These are phyloP conservation scores for Aquilaria malaccensis DNA, from an alignment of 345 rosid genomes.

Conservation along the genomic window DNA sequence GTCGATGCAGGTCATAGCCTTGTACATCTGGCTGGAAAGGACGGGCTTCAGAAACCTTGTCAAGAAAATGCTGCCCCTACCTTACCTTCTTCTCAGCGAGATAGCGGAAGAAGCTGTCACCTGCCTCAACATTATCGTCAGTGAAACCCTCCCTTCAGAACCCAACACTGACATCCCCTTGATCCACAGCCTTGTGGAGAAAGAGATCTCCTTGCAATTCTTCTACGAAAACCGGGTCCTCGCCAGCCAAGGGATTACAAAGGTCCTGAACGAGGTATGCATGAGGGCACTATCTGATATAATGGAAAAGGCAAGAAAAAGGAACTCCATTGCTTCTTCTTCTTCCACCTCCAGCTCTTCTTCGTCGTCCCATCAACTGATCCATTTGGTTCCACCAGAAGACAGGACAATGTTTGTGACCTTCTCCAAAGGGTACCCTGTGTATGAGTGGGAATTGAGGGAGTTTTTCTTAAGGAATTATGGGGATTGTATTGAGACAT, in stretches of 20 bases:
- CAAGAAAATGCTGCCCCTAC: conserved; percentile 27
- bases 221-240: conserved; percentile 15
- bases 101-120: conserved; percentile 39
- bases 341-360: too few species aligned
- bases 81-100: conserved; percentile 22
- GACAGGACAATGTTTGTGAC: conserved; percentile 57
- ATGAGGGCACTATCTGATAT: conserved; percentile 31
- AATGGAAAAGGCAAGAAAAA: conserved; percentile 24
- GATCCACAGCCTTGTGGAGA: conserved; percentile 19
- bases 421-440: conserved; percentile 58
- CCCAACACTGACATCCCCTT: conserved; percentile 21
- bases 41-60: conserved; percentile 20
- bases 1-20: conserved; percentile 32
- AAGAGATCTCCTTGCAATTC: conserved; percentile 24
- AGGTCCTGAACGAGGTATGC: conserved; percentile 24
- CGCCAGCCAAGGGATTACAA: conserved; percentile 24
- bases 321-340: conserved; percentile 4
- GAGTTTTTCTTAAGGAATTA: conserved; percentile 29
- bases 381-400: conserved; percentile 19
- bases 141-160: conserved; percentile 5
- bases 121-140: conserved; percentile 28
- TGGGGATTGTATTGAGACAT: conserved; percentile 46
- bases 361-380: neutral
- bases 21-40: conserved; percentile 51
- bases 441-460: conserved; percentile 37